phyloP scores from a whole-genome alignment of 2,329 filamentous ascomycete genomes.

The Emericellopsis atlantica region DNA sequence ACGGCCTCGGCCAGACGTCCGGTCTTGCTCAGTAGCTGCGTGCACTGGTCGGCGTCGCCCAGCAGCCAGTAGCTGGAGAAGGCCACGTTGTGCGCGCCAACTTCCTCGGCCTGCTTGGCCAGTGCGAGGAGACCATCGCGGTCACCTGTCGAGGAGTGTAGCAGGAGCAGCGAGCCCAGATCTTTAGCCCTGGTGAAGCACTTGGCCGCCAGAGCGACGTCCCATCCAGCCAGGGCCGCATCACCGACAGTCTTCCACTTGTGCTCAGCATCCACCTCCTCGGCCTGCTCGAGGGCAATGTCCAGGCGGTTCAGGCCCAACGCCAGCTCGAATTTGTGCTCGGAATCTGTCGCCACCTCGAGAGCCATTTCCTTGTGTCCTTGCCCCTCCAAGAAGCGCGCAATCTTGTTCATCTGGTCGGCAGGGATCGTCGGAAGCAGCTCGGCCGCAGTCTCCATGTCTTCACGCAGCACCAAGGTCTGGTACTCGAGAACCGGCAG shows the following conservation, averaged over 20 bases:
- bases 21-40: slow-evolving; percentile 68
- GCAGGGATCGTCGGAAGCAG: slow-evolving; percentile 71
- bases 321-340: slow-evolving; percentile 93
- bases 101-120: slow-evolving; percentile 60
- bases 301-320: slow-evolving; percentile 72
- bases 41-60: slow-evolving; percentile 69
- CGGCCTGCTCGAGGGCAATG: slow-evolving; percentile 74
- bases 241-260: slow-evolving; percentile 98
- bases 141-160: slow-evolving; percentile 80
- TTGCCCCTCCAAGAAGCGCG: slow-evolving; percentile 92
- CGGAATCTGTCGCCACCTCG: slow-evolving; percentile 84
- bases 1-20: slow-evolving; percentile 75
- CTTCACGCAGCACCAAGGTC: slow-evolving; percentile 83
- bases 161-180: slow-evolving; percentile 72
- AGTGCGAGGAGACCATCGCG: slow-evolving; percentile 60
- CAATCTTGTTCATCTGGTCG: slow-evolving; percentile 97
- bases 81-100: slow-evolving; percentile 80
- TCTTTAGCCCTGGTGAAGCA: slow-evolving; percentile 90
- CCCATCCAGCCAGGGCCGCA: slow-evolving; percentile 75
- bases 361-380: slow-evolving; percentile 93
- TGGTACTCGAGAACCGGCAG: slow-evolving; percentile 94
- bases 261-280: slow-evolving; percentile 77
- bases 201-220: slow-evolving; percentile 77
- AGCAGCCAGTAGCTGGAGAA: slow-evolving; percentile 86
- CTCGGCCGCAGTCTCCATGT: slow-evolving; percentile 83